Evolutionary conservation across 2,329 filamentous ascomycete genomes (phyloP).

Genomic region (Aspergillus latus): DNA sequence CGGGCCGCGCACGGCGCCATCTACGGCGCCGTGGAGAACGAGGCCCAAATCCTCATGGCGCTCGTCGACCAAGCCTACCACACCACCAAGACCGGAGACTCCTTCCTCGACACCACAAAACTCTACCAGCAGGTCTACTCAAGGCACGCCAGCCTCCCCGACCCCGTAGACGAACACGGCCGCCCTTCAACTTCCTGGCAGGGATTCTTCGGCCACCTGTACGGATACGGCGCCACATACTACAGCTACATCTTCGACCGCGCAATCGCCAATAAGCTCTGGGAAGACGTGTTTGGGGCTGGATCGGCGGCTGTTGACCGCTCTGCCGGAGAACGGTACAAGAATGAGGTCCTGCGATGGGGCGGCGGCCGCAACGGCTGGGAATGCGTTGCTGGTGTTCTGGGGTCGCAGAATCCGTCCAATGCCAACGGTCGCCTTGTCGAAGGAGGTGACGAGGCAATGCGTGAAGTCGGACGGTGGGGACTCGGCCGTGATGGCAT

Average conservation of each 20-base stretch:
- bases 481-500: constrained; percentile 52
- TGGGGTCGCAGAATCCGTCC: constrained; percentile 56
- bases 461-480: constrained; percentile 91
- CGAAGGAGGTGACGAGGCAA: constrained; percentile 78
- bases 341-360: constrained; percentile 82
- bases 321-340: constrained; percentile 75
- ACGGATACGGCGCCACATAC: constrained; percentile 93
- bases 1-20: constrained; percentile 63
- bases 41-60: constrained; percentile 88
- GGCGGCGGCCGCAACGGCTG: constrained; percentile 87
- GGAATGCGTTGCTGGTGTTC: constrained; percentile 77
- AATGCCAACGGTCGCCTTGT: constrained; percentile 59
- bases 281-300: constrained; percentile 78
- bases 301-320: constrained; percentile 68
- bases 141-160: constrained; percentile 65
- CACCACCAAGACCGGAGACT: constrained; percentile 50
- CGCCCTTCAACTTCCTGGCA: constrained; percentile 67
- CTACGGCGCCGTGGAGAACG: constrained; percentile 61
- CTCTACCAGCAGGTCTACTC: constrained; percentile 75
- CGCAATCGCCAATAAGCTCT: constrained; percentile 88
- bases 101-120: constrained; percentile 65
- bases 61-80: constrained; percentile 92
- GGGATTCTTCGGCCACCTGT: constrained; percentile 94
- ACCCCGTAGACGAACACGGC: constrained; percentile 64
- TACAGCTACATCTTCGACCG: constrained; percentile 97